Base-by-base conservation (phyloP, 2,329 filamentous ascomycete species). In the Kalaharituber pfeilii region DNA sequence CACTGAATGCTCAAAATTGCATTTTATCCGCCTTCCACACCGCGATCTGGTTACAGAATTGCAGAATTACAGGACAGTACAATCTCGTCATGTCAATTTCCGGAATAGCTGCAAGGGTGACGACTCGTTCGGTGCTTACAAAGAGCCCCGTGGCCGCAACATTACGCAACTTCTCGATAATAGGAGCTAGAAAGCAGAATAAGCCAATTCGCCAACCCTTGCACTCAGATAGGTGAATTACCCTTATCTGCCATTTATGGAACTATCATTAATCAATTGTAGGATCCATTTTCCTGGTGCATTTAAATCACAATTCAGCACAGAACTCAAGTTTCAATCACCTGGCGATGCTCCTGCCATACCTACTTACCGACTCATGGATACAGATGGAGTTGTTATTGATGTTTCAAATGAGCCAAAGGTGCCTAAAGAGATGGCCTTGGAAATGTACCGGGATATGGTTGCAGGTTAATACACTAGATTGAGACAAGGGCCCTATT, bases 261-360 rank as follows among this genome's bases (percentile, higher is more conserved):
- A 52, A 52, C 13, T n/a, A 20, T 11, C 39, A 49, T 42, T 22
- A 20, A 4, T 8, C 29, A 33, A 39, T 39, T 1, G 25, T 22
- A 47, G 42, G 5, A 47, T 79, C 9, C 72, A 78, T 53, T 98
- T 98, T 62, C 91, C 91, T 0, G 91, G 91, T n/a, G 91, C 91
- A 0, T 74, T 96, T 51, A 89, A 95, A 68, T 94, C 86, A 67
- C 85, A 86, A 59, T 98, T 98, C 69, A 94, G 86, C 3, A 82
- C 78, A 60, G 73, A 75, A 0, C 81, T 96, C 68, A 73, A 76
- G 39, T 96, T 94, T 69, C 78, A 85, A 53, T 77, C 78, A 50
- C 84, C 88, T 0, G 76, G 80, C 39, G 77, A 80, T 52, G 77
- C 81, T 63, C 73, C 80, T 29, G 82, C 87, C 4, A 83, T 98